A percentile compares a stretch with the other conserved stretches of the same genome.
These are phyloP conservation scores for Cunninghamia lanceolata DNA, from an alignment of 75 land plant species.

Conservation along the genomic window DNA sequence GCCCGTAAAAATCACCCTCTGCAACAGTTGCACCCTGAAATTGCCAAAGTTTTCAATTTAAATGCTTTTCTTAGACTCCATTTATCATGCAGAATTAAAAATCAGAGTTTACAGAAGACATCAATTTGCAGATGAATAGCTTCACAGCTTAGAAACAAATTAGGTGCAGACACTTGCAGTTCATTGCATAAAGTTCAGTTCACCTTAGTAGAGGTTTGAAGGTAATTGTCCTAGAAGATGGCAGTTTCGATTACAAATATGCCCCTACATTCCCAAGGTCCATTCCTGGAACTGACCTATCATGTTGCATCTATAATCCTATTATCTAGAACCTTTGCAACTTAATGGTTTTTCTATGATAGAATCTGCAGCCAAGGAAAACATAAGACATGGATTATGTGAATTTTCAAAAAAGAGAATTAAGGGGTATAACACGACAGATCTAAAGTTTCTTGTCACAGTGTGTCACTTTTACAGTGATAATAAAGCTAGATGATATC, in stretches of 20 bases:
- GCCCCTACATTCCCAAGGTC: too few relatives aligned
- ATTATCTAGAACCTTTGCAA: too few relatives aligned
- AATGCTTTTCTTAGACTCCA: neutral
- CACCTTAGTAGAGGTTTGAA: neutral
- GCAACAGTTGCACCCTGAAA: slow-evolving; percentile 11
- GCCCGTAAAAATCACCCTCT: slow-evolving; percentile 26
- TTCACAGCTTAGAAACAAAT: neutral
- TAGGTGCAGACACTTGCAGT: neutral
- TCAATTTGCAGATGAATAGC: neutral
- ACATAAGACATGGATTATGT: too few relatives aligned
- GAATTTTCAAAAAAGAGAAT: too few relatives aligned
- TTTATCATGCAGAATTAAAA: neutral
- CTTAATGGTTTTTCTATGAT: too few relatives aligned
- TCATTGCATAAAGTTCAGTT: slow-evolving; percentile 7
- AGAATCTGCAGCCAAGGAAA: too few relatives aligned
- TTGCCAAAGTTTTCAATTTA: neutral
- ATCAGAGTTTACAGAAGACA: neutral
- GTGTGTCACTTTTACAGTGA: too few relatives aligned
- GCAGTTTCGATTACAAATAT: neutral
- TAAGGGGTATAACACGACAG: too few relatives aligned
- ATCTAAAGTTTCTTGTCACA: too few relatives aligned
- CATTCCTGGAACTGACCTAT: too few relatives aligned
- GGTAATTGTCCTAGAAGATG: neutral
- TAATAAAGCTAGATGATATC: too few relatives aligned
- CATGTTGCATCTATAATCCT: too few relatives aligned